Evolutionary conservation across 768 basidiomycete species (phyloP).

Genomic region (Coprinopsis strossmayeri): DNA sequence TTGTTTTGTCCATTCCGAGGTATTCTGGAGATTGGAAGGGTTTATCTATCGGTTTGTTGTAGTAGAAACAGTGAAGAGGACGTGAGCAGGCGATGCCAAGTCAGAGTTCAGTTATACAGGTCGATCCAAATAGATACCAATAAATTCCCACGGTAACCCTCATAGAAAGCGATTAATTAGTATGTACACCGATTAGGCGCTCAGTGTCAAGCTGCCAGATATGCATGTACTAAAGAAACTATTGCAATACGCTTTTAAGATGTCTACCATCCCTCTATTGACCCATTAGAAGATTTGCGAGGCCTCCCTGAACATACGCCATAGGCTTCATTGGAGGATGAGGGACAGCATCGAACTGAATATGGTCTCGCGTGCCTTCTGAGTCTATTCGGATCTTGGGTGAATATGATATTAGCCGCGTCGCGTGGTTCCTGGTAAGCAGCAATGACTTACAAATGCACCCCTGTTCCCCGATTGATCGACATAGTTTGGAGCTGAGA

Average conservation of each 20-base stretch:
- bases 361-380: constrained; percentile 64
- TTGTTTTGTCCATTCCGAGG: constrained; percentile 56
- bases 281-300: constrained; percentile 68
- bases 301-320: constrained; percentile 73
- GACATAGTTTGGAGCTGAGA: constrained; percentile 93
- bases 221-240: too few relatives aligned
- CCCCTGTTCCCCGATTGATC: constrained; percentile 91
- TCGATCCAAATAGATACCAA: too few relatives aligned
- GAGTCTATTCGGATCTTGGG: constrained; percentile 76
- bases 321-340: constrained; percentile 92
- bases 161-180: too few relatives aligned
- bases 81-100: too few relatives aligned
- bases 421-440: neutral
- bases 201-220: too few relatives aligned
- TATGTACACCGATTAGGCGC: too few relatives aligned
- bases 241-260: too few relatives aligned
- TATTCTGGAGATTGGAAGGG: neutral
- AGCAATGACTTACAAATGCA: constrained; percentile 63
- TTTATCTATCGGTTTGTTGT: too few relatives aligned
- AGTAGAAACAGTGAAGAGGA: too few relatives aligned
- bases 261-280: too few relatives aligned
- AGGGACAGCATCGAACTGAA: constrained; percentile 77
- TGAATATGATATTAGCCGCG: neutral
- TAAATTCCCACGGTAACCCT: too few relatives aligned
- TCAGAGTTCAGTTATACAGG: too few relatives aligned